Base-by-base conservation (phyloP, 768 basidiomycete genomes). In the Tylopilus rubrobrunneus region DNA sequence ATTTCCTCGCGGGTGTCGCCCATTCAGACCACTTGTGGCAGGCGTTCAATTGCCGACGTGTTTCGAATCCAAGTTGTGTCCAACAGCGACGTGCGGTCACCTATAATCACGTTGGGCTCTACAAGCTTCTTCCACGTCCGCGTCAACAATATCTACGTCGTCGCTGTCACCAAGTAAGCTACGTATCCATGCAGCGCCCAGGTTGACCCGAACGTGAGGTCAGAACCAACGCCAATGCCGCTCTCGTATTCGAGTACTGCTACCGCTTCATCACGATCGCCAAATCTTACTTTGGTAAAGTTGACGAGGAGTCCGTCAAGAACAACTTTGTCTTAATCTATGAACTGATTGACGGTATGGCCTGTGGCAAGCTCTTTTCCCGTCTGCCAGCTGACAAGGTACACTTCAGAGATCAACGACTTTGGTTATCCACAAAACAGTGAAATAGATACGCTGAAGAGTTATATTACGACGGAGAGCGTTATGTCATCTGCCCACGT, bases 351-450 rank as follows among this genome's bases (percentile, higher is more conserved):
- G 97, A 99, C 66, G 96, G 96, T 94, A 58, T 51, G 59, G 19
- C 54, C 44, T 25, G 15, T 36, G 10, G 53, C 75, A 17, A 42
- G 19, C 17, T n/a, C 48, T n/a, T 25, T 15, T 45, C n/a, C 11
- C 17, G 21, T 46, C n/a, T n/a, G 1, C n/a, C 37, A 25, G 21
- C 54, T 68, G 43, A 59, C 51, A 12, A 45, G 8, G 11, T 29
- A 7, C 2, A n/a, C 15, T 67, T 19, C 55, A 88, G 97, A 99
- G 72, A 98, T 98, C 73, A 89, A 89, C 68, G 97, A 99, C 73
- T 98, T 98, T 71, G 97, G 97, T 48, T 99, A 95, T 73, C 97
- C 97, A 17, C 97, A 99, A 72, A 99, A 98, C 68, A 97, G 96
- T 58, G 97, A 99, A 71, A 92, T 90, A 45, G 97, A 99, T 68